A percentile compares a stretch with the other conserved stretches of the same genome.
Conservation (phyloP, 2,329 filamentous ascomycete genomes). For the Trichoderma arundinaceum region DNA sequence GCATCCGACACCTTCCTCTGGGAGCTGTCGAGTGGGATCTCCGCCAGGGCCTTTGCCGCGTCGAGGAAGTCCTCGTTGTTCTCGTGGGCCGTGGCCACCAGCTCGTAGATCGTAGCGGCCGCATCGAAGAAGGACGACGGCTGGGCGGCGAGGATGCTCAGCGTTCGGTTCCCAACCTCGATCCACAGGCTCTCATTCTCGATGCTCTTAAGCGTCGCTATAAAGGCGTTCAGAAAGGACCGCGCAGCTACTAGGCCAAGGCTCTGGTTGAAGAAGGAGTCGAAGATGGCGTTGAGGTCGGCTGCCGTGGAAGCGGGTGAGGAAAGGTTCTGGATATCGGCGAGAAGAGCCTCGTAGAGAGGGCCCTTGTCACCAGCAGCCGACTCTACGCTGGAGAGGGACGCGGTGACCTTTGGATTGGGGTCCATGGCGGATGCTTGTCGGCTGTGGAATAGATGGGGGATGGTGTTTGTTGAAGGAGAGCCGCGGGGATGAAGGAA, state of each 20-base stretch:
- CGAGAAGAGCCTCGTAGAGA: slow-evolving; percentile 55
- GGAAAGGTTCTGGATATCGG: slow-evolving; percentile 50
- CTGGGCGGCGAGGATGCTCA: slow-evolving; percentile 67
- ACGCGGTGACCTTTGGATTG: slow-evolving; percentile 50
- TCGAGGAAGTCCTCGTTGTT: slow-evolving; percentile 77
- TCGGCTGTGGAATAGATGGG: not conserved
- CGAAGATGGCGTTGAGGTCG: slow-evolving; percentile 71
- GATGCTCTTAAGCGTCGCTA: slow-evolving; percentile 65
- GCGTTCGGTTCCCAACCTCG: slow-evolving; percentile 74
- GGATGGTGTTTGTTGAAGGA: slow-evolving; percentile 22
- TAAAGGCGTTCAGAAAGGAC: slow-evolving; percentile 70
- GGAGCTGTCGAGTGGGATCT: slow-evolving; percentile 86
- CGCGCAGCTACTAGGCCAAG: slow-evolving; percentile 79
- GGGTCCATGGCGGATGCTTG: slow-evolving; percentile 44
- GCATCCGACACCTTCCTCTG: slow-evolving; percentile 83
- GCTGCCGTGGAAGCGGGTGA: slow-evolving; percentile 48
- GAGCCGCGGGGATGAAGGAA: not conserved
- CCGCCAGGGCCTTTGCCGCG: slow-evolving; percentile 78
- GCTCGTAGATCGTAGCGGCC: slow-evolving; percentile 76
- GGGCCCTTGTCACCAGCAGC: slow-evolving; percentile 50
- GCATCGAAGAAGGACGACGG: slow-evolving; percentile 80
- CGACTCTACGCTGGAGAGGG: slow-evolving; percentile 50
- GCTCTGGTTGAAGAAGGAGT: slow-evolving; percentile 69
- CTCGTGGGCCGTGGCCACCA: slow-evolving; percentile 84
- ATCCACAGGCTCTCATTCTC: slow-evolving; percentile 71